A percentile compares a stretch with the other conserved stretches of the same genome.
These are phyloP conservation scores for Pleurotus tuber-regium DNA, from an alignment of 768 basidiomycete species.

Conservation along the genomic window DNA sequence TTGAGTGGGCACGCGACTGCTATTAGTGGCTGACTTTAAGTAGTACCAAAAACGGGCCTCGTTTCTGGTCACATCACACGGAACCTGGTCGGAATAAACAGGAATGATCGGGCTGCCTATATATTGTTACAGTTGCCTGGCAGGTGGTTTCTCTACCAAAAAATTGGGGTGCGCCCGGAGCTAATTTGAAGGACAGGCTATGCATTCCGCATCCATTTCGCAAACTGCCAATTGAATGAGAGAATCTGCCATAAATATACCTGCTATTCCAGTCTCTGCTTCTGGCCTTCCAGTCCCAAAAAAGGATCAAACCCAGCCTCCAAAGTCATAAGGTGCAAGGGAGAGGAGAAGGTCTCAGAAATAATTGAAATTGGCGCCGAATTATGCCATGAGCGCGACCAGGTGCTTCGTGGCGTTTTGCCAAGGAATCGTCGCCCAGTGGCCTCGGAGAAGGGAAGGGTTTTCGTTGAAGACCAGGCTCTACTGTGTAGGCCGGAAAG, in stretches of 20 bases:
- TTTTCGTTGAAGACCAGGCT: too few relatives aligned
- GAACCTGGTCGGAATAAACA: slow-evolving; percentile 11
- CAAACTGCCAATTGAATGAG: not conserved
- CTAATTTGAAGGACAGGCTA: slow-evolving; percentile 7
- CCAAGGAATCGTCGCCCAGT: not conserved
- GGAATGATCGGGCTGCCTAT: slow-evolving; percentile 9
- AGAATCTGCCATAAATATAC: not conserved
- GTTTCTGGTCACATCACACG: slow-evolving; percentile 10
- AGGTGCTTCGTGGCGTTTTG: not conserved
- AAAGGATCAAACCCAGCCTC: not conserved
- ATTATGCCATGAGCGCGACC: too few relatives aligned
- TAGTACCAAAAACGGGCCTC: slow-evolving; percentile 7
- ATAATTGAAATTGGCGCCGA: too few relatives aligned
- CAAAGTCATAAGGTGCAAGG: not conserved
- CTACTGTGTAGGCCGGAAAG: not conserved
- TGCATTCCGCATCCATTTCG: slow-evolving; percentile 4
- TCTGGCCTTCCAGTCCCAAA: not conserved
- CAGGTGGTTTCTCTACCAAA: slow-evolving; percentile 7
- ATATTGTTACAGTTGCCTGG: slow-evolving; percentile 8
- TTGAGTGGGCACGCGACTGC: slow-evolving; percentile 8
- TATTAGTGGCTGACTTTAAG: not conserved
- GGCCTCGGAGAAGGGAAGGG: not conserved
- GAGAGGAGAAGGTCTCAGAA: too few relatives aligned
- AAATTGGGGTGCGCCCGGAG: slow-evolving; percentile 8
- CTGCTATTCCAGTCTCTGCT: not conserved